Evolutionary conservation across 2,329 filamentous ascomycete genomes (phyloP).

Genomic region (Calonectria pseudoturangicola): DNA sequence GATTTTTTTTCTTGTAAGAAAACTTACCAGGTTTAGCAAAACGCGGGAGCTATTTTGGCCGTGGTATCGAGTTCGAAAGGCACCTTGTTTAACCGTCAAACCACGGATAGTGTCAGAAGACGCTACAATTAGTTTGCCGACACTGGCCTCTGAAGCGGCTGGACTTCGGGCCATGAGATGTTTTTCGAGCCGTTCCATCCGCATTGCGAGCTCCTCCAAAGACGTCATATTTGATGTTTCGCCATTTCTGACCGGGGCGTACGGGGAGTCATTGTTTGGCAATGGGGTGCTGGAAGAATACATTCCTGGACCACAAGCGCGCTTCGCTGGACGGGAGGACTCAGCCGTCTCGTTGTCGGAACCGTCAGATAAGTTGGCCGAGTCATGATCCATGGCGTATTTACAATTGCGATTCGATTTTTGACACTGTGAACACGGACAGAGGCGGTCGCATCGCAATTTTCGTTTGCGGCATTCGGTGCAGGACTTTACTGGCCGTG

Average conservation of each 20-base stretch:
- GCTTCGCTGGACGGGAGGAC: conserved; percentile 61
- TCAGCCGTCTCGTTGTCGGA: conserved; percentile 64
- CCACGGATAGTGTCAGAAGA: conserved; percentile 69
- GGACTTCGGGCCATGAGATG: conserved; percentile 66
- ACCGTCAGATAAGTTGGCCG: conserved; percentile 68
- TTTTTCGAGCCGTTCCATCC: conserved; percentile 74
- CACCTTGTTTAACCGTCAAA: conserved; percentile 69
- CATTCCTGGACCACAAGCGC: conserved; percentile 57
- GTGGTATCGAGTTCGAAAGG: conserved; percentile 69
- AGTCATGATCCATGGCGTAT: conserved; percentile 70
- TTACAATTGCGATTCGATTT: conserved; percentile 73
- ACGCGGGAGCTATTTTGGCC: conserved; percentile 73
- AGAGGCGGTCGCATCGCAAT: conserved; percentile 73
- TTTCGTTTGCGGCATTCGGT: conserved; percentile 75
- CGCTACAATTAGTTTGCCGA: conserved; percentile 58
- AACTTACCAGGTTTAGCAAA: conserved; percentile 71
- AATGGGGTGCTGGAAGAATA: conserved; percentile 49
- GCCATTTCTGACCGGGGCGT: conserved; percentile 57
- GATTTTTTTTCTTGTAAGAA: not conserved
- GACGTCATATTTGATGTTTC: conserved; percentile 58
- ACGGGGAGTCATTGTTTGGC: conserved; percentile 51
- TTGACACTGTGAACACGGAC: conserved; percentile 75
- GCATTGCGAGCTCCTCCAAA: conserved; percentile 68
- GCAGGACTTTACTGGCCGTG: conserved; percentile 74
- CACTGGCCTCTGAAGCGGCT: conserved; percentile 60